A percentile compares a stretch with the other conserved stretches of the same genome.
These are phyloP conservation scores for Saccharomyces uvarum DNA, from an alignment of 1,139 yeast species.

Conservation along the genomic window DNA sequence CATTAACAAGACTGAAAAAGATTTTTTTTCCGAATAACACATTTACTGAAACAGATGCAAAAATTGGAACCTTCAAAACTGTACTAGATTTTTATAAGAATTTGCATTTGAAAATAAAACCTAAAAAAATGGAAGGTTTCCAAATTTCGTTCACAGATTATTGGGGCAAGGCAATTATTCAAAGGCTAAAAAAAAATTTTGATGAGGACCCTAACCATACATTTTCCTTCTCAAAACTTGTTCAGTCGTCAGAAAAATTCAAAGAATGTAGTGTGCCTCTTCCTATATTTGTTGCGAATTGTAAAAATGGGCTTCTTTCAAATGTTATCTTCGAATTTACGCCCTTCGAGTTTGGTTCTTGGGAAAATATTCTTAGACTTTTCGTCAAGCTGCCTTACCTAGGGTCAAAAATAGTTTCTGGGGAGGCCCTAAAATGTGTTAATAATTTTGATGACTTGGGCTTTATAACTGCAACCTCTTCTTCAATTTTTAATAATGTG, in stretches of 20 bases:
- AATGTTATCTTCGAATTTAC: slow-evolving; percentile 45
- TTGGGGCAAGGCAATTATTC: slow-evolving; percentile 57
- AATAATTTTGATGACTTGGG: slow-evolving; percentile 66
- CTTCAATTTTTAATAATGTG: slow-evolving; percentile 58
- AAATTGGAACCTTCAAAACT: slow-evolving; percentile 27
- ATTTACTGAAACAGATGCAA: background rate
- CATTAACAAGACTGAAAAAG: slow-evolving; percentile 11
- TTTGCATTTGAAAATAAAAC: slow-evolving; percentile 46
- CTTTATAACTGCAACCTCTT: slow-evolving; percentile 64
- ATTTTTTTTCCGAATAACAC: slow-evolving; percentile 10
- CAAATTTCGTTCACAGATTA: slow-evolving; percentile 56
- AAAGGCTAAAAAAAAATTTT: slow-evolving; percentile 33
- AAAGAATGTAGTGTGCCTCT: slow-evolving; percentile 35
- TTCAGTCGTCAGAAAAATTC: slow-evolving; percentile 28
- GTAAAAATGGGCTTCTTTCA: slow-evolving; percentile 26
- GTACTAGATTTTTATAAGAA: slow-evolving; percentile 41
- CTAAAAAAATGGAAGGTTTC: slow-evolving; percentile 47
- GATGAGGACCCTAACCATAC: slow-evolving; percentile 9
- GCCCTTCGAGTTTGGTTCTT: slow-evolving; percentile 66
- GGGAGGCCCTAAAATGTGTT: slow-evolving; percentile 38
- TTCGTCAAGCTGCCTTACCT: slow-evolving; percentile 48
- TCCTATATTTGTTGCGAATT: slow-evolving; percentile 38
- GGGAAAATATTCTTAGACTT: slow-evolving; percentile 46
- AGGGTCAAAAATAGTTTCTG: slow-evolving; percentile 43
- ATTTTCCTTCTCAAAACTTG: slow-evolving; percentile 29